Evolutionary conservation across 768 basidiomycete species (phyloP).

Genomic region (Tulasnella sp.): DNA sequence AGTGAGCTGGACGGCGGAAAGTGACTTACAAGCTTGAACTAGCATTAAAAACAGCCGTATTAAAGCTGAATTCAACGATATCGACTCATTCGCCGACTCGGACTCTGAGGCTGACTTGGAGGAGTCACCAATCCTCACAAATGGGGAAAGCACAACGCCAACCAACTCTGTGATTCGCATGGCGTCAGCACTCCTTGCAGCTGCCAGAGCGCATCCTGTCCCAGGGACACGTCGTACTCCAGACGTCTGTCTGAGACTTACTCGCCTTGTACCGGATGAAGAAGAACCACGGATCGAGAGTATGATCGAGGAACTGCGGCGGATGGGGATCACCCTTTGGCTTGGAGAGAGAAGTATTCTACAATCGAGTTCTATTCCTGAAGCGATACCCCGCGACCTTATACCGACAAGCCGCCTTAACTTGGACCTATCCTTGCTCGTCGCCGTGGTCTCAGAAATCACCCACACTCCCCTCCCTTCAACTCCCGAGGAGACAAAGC

Average conservation of each 20-base stretch:
- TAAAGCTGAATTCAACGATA: slow-evolving; percentile 67
- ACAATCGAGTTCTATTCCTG: slow-evolving; percentile 21
- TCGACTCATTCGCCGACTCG: slow-evolving; percentile 58
- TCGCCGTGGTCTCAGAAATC: slow-evolving; percentile 73
- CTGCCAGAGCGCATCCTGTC: slow-evolving; percentile 47
- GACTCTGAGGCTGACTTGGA: slow-evolving; percentile 18
- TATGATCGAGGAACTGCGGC: slow-evolving; percentile 43
- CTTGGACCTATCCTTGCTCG: slow-evolving; percentile 71
- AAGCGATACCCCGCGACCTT: slow-evolving; percentile 19
- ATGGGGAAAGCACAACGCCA: slow-evolving; percentile 30
- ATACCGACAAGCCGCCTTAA: slow-evolving; percentile 52
- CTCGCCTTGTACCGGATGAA: slow-evolving; percentile 36
- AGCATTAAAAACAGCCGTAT: slow-evolving; percentile 71
- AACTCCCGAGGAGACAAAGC: slow-evolving; percentile 43
- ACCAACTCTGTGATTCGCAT: slow-evolving; percentile 65
- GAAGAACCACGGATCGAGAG: slow-evolving; percentile 44
- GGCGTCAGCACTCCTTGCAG: slow-evolving; percentile 52
- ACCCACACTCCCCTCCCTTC: slow-evolving; percentile 58
- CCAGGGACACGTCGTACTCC: slow-evolving; percentile 25
- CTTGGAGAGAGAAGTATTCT: slow-evolving; percentile 51
- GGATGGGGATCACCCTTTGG: slow-evolving; percentile 54
- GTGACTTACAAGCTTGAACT: not conserved
- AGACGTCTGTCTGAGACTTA: slow-evolving; percentile 48
- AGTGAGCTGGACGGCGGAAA: too few species aligned
- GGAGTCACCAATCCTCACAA: slow-evolving; percentile 18